Base-by-base conservation (phyloP, 1,139 yeast species). In the Pichia sp. region DNA sequence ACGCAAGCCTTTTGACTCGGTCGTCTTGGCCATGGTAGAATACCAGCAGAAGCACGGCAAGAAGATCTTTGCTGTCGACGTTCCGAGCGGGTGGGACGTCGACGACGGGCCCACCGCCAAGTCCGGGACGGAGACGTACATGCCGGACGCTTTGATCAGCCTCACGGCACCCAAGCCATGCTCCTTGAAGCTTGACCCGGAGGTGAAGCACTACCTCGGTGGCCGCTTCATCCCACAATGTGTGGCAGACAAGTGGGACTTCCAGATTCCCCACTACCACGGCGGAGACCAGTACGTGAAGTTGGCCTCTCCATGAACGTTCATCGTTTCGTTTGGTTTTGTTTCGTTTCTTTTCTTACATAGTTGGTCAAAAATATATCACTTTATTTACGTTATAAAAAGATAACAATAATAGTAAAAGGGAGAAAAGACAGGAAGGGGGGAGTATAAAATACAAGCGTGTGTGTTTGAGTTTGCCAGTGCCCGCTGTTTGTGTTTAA, bases 1-100 rank as follows among this genome's bases (percentile, higher is more conserved):
- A 51, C 75, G 98, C 54, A 80, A 80, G 40, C 97, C 97, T 0
- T 93, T 89, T 67, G 81, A 79, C 43, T 74, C 75, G 0, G 78
- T 87, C 34, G 75, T 93, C 53, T 64, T 68, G 4, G 71, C 73
- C 43, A 72, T 92, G 64, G 68, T 76, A 30, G 63, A 71, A 3
- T 67, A 75, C 9, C 71, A 77, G 4, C 5, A 17, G 4, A 31
- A 43, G 6, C 3, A 33, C 4, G 54, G 55, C 20, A 57, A 62
- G 7, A 63, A 59, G 12, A 79, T 92, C 3, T 81, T 89, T 0
- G 83, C 96, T 0, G 88, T 93, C 1, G 99, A 93, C 67, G 83
- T 92, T 45, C 99, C 99, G 0, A 87, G 96, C 0, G 96, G 97
- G 0, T 93, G 99, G 99, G 95, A 91, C 67, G 98, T 93, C 6